Evolutionary conservation across 306 rosid genomes (phyloP), one percentile per base, ranked within the genome.

Genomic region (Trifolium fragiferum): DNA sequence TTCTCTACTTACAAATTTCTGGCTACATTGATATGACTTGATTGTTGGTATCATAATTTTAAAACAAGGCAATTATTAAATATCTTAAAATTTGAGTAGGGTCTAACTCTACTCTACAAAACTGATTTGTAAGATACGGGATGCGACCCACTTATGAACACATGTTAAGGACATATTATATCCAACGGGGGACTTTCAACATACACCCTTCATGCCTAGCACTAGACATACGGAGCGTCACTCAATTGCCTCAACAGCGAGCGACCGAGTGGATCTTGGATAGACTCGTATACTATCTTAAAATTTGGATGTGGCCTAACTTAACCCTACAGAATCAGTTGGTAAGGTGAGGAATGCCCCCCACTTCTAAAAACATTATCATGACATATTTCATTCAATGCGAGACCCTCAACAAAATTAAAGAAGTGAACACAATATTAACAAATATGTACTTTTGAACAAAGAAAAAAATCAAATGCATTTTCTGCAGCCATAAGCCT

Each of bases 1-100:
- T 57, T 37, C 27, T 78, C 14, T 35, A 63, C 7, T 25, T 35
- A 46, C 41, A 63, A 63, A 64, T 41, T 43, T 16, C 73, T 53
- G 71, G 72, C 18, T 38, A 49, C 1, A 5, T 11, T 78, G 47
- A 47, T 40, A 16, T 18, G 16, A 65, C 69, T 71, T 44, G 23
- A 76, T 33, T 16, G 25, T 53, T 12, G 37, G 64, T 44, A 44
- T 54, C 71, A 71, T 76, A 25, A 37, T 41, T 41, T 11, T 11
- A 41, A 11, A 11, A 41, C 47, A 41, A 40, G 12, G 10, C 46
- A 40, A 40, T 4, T 30, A 30, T 30, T 30, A 4, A 30, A 30
- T 4, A 4, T 30, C 6, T 30, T 30, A 30, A 30, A 30, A 30
- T 30, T 30, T 30, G 33, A 30, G 7, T 30, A 30, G 33, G 33